A percentile compares a stretch with the other conserved stretches of the same genome.
phyloP scores from a whole-genome alignment of 2,329 filamentous ascomycete genomes.

The Didymosphaeria variabile region DNA sequence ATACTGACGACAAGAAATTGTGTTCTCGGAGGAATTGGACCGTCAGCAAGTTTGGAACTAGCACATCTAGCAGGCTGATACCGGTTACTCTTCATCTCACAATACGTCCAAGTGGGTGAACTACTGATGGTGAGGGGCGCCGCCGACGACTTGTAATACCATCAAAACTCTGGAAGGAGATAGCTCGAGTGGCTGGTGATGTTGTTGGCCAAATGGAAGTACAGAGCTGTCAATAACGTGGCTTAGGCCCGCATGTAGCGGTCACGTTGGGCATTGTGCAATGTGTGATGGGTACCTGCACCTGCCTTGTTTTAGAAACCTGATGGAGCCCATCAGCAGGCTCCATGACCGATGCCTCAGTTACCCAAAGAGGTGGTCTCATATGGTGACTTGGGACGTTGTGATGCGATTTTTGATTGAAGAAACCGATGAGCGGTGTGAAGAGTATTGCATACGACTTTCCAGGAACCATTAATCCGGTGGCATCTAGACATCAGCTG shows the following conservation, averaged over 20 bases:
- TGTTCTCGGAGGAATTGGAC: background rate
- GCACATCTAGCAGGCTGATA: background rate
- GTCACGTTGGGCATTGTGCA: conserved; percentile 4
- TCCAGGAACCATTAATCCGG: background rate
- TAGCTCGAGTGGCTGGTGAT: background rate
- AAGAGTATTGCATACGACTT: background rate
- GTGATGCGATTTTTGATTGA: conserved; percentile 3
- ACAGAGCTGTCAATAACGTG: conserved; percentile 12
- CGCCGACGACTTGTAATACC: conserved; percentile 1
- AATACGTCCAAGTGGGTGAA: background rate
- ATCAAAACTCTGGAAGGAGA: background rate
- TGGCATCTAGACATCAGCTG: background rate
- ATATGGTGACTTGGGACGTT: background rate
- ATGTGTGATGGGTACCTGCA: conserved; percentile 9
- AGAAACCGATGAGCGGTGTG: conserved; percentile 2
- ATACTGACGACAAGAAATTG: background rate
- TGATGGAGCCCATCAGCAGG: background rate
- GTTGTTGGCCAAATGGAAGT: conserved; percentile 1
- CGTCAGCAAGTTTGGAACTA: background rate
- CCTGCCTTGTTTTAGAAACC: background rate
- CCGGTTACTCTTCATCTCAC: conserved; percentile 10
- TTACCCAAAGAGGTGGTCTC: background rate
- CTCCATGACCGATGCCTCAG: background rate
- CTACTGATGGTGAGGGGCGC: background rate
- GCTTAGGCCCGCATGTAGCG: conserved; percentile 10